Evolutionary conservation across 129 eudicot species (phyloP), one percentile per base, ranked within the genome.

Genomic region (Tanacetum coccineum): DNA sequence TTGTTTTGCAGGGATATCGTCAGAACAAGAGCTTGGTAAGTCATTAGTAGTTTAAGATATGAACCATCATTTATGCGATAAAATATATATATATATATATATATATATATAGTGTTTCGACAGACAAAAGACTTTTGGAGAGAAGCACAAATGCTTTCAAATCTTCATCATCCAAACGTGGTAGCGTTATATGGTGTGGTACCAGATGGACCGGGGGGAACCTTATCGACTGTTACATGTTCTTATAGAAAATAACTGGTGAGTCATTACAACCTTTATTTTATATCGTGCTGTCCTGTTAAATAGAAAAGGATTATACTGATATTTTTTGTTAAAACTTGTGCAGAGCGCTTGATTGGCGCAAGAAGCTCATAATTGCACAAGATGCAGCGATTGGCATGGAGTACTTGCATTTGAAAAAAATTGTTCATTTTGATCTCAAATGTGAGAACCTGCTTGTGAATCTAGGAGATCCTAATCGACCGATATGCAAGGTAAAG

Each of bases 101-200:
- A 30, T 30, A 30, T 30, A 30, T 3, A 30, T 30, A 30, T 30
- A 4, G 36, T 0, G 5, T 30, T 65, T 30, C 54, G 4, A 36
- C 78, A 81, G 95, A 76, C 81, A 7, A 87, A 87, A 70, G 95
- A 87, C 62, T 87, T 83, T 67, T 83, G 95, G 89, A 83, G 95
- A 70, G 95, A 87, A 83, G 89, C 95, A 58, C 80, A 83, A 47
- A 83, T 87, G 51, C 83, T 87, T 42, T 83, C 89, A n/a, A 81
- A 62, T 64, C 95, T 87, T 60, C 95, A 87, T 72, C 95, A 87
- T 70, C 95, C 95, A 39, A 87, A 87, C 71, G 81, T 87, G 59
- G 87, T 87, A 50, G 95, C 95, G 50, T 79, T 87, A 30, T 87
- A 87, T 64, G 95, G 95, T 28, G 95, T 87, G 60, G 89, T 87